A percentile compares a stretch with the other conserved stretches of the same genome.
Evolutionary conservation across 2,329 filamentous ascomycete genomes (phyloP).

Genomic region (Neonectria coccinea): DNA sequence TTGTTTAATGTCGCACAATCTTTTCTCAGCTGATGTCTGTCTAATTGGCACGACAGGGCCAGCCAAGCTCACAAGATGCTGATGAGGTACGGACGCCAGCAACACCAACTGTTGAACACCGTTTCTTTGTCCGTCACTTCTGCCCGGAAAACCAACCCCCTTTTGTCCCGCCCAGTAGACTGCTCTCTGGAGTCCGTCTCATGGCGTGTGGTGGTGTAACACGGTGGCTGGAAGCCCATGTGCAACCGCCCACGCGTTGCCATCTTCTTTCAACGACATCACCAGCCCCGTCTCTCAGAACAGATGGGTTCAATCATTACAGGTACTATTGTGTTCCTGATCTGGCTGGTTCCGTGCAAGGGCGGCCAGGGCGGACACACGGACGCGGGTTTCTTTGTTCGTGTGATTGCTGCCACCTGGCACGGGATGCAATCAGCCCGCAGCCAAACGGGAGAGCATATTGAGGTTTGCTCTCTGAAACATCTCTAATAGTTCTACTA

Average conservation of each 20-base stretch:
- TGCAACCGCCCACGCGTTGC: background rate
- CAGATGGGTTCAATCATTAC: background rate
- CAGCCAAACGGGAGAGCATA: background rate
- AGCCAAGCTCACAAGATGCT: background rate
- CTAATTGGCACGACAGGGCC: background rate
- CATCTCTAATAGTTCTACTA: background rate
- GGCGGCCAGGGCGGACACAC: background rate
- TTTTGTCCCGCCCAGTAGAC: background rate
- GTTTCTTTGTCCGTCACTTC: background rate
- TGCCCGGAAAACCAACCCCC: background rate
- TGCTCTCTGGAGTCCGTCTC: background rate
- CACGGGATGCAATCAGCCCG: background rate
- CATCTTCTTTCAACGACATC: constrained; percentile 1
- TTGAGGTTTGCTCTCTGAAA: background rate
- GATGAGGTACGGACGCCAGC: background rate
- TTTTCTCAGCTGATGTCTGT: background rate
- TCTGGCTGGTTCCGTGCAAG: background rate
- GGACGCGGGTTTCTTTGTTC: constrained; percentile 13
- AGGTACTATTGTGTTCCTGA: constrained; percentile 3
- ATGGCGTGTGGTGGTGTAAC: background rate
- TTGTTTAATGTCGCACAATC: background rate
- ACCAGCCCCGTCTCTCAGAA: background rate
- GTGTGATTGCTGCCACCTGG: background rate
- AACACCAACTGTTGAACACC: background rate
- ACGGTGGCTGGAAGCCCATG: background rate